Percentiles rank a stretch among this genome's conserved stretches.
Conservation (phyloP, 495 filamentous ascomycete genomes). For the Clavariopsis aquatica region DNA sequence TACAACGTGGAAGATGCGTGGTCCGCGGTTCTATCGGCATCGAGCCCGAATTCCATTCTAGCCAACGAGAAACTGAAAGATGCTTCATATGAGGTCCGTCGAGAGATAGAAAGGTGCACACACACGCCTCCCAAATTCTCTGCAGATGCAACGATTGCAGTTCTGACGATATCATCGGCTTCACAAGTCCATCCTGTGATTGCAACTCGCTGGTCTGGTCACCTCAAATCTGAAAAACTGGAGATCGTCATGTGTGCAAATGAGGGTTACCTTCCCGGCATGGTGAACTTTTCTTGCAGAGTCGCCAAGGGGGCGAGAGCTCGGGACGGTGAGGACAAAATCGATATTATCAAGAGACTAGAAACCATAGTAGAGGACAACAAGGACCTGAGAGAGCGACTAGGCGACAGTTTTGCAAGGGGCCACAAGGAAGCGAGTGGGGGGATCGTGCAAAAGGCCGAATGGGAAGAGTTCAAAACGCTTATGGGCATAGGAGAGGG, state of each 20-base stretch:
- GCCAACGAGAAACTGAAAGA: conserved; percentile 47
- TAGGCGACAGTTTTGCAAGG: conserved; percentile 58
- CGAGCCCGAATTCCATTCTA: conserved; percentile 50
- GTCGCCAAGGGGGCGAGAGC: conserved; percentile 51
- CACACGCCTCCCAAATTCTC: conserved; percentile 60
- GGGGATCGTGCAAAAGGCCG: conserved; percentile 54
- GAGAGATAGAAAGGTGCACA: conserved; percentile 57
- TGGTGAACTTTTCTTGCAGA: conserved; percentile 62
- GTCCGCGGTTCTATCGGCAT: conserved; percentile 50
- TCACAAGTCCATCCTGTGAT: conserved; percentile 62
- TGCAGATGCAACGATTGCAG: conserved; percentile 56
- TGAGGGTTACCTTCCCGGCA: conserved; percentile 56
- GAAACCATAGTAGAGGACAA: conserved; percentile 50
- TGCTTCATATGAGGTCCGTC: conserved; percentile 54
- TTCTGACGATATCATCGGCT: conserved; percentile 55
- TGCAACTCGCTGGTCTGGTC: conserved; percentile 58
- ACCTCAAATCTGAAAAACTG: conserved; percentile 53
- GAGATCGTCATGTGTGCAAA: conserved; percentile 62
- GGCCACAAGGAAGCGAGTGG: conserved; percentile 63
- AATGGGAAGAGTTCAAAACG: conserved; percentile 60
- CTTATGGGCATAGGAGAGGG: conserved; percentile 57
- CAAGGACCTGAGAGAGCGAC: conserved; percentile 47
- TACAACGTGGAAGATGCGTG: conserved; percentile 59
- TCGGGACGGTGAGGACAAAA: conserved; percentile 49
- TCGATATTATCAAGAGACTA: conserved; percentile 58